Conservation (phyloP, 2,329 filamentous ascomycete genomes). For the Cryphonectria naterciae region DNA sequence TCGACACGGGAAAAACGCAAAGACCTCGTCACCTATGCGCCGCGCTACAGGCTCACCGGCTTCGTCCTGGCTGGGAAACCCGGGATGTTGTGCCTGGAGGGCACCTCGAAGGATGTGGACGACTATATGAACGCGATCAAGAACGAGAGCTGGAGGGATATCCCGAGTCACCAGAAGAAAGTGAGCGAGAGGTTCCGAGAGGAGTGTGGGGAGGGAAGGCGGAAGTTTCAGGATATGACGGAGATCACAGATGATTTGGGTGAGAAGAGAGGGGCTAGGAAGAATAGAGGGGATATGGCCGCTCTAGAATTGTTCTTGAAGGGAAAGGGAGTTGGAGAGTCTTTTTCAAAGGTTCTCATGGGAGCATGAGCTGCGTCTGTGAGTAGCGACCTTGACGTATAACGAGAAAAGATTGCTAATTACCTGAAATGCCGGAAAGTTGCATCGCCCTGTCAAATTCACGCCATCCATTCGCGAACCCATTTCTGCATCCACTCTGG, state of each 20-base stretch:
- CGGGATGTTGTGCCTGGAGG: constrained; percentile 57
- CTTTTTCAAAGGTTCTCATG: constrained; percentile 48
- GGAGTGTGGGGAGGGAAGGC: constrained; percentile 33
- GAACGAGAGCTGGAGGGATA: constrained; percentile 66
- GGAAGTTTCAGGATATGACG: constrained; percentile 58
- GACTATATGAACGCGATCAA: constrained; percentile 67
- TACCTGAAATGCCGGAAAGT: not conserved
- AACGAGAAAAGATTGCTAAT: not conserved
- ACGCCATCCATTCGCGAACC: constrained; percentile 39
- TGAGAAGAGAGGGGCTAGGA: constrained; percentile 52
- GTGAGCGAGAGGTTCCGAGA: constrained; percentile 61
- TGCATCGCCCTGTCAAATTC: not conserved
- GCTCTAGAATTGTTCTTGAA: constrained; percentile 55
- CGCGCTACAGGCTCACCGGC: constrained; percentile 57
- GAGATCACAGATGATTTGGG: constrained; percentile 58
- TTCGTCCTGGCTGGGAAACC: constrained; percentile 66
- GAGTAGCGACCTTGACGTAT: not conserved
- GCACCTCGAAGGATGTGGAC: constrained; percentile 51
- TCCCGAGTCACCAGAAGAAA: constrained; percentile 65
- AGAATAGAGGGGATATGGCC: constrained; percentile 57
- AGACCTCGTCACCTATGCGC: constrained; percentile 59
- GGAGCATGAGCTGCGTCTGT: constrained; percentile 8
- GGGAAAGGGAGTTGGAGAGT: constrained; percentile 48
- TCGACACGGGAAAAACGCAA: constrained; percentile 62
- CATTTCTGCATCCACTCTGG: constrained; percentile 41